Conservation (phyloP, 1,284 basidiomycete genomes). For the Cutaneotrichosporon sp. region DNA sequence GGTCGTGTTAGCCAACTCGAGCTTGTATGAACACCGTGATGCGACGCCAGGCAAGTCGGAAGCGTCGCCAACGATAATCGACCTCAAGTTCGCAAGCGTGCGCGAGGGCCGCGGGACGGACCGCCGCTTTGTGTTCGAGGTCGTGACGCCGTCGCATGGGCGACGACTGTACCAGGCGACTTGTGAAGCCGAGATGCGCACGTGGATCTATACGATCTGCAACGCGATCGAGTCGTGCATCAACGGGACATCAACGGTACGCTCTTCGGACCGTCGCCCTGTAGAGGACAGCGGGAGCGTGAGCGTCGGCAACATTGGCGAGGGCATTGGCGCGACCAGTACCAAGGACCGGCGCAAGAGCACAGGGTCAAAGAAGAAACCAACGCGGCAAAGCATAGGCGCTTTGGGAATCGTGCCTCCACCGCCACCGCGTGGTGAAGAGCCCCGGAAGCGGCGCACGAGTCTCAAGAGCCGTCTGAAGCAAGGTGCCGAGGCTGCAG, state of each 20-base stretch:
- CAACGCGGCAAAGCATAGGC: slow-evolving; percentile 18
- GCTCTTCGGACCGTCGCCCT: slow-evolving; percentile 42
- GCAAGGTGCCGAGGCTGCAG: slow-evolving; percentile 34
- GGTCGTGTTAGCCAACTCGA: slow-evolving; percentile 52
- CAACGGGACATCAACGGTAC: slow-evolving; percentile 56
- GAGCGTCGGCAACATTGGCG: slow-evolving; percentile 4
- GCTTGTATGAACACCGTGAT: slow-evolving; percentile 53
- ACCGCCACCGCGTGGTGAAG: slow-evolving; percentile 32
- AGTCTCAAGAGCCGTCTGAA: slow-evolving; percentile 46
- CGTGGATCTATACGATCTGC: slow-evolving; percentile 57
- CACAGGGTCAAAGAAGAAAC: slow-evolving; percentile 9
- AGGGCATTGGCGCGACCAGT: slow-evolving; percentile 4
- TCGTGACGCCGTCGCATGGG: slow-evolving; percentile 55
- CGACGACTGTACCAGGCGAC: slow-evolving; percentile 57
- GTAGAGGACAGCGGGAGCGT: neutral
- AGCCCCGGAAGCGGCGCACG: slow-evolving; percentile 27
- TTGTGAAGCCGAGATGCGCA: slow-evolving; percentile 54
- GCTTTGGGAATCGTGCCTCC: slow-evolving; percentile 24
- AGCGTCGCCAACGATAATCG: slow-evolving; percentile 46
- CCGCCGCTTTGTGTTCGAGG: slow-evolving; percentile 55
- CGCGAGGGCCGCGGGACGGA: slow-evolving; percentile 52
- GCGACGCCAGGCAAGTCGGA: slow-evolving; percentile 36
- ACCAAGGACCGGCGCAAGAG: slow-evolving; percentile 4
- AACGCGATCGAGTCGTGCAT: slow-evolving; percentile 58
- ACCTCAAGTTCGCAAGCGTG: slow-evolving; percentile 53